These are phyloP conservation scores for Filobasidium uniguttulatum DNA, from an alignment of 1,284 basidiomycete species.

Conservation along the genomic window DNA sequence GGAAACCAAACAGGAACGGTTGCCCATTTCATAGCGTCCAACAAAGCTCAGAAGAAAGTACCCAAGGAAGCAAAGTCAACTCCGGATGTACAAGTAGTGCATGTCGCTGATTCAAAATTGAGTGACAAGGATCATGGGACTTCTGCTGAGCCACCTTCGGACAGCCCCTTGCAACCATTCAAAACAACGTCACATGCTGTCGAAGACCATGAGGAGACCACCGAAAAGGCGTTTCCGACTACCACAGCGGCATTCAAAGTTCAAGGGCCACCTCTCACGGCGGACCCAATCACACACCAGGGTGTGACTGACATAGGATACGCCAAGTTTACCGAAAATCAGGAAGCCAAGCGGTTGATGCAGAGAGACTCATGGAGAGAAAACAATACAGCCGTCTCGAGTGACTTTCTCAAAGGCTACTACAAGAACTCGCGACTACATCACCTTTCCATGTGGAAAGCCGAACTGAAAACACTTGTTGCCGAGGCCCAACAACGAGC, in stretches of 20 bases:
- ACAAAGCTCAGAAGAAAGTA: not conserved
- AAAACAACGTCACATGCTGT: not conserved
- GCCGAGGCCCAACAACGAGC: constrained; percentile 59
- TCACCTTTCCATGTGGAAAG: constrained; percentile 83
- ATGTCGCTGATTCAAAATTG: not conserved
- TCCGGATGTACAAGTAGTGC: not conserved
- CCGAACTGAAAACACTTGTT: constrained; percentile 69
- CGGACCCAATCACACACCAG: constrained; percentile 39
- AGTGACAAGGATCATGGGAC: not conserved
- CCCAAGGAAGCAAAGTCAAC: not conserved
- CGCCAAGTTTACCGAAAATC: constrained; percentile 52
- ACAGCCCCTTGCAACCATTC: not conserved
- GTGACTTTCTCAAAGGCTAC: constrained; percentile 75
- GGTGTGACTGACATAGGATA: constrained; percentile 43
- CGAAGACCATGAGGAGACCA: not conserved
- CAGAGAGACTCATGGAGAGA: constrained; percentile 68
- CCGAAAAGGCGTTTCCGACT: not conserved
- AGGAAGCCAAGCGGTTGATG: constrained; percentile 58
- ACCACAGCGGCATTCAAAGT: constrained; percentile 2
- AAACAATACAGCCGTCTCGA: constrained; percentile 68
- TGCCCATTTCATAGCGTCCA: not conserved
- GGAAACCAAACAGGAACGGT: constrained; percentile 28
- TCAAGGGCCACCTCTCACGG: constrained; percentile 31
- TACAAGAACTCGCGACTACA: constrained; percentile 70
- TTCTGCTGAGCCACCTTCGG: not conserved